Evolutionary conservation across 2,329 filamentous ascomycete species (phyloP), one percentile per base, ranked within the genome.

Genomic region (Aspergillus brunneoviolaceus): DNA sequence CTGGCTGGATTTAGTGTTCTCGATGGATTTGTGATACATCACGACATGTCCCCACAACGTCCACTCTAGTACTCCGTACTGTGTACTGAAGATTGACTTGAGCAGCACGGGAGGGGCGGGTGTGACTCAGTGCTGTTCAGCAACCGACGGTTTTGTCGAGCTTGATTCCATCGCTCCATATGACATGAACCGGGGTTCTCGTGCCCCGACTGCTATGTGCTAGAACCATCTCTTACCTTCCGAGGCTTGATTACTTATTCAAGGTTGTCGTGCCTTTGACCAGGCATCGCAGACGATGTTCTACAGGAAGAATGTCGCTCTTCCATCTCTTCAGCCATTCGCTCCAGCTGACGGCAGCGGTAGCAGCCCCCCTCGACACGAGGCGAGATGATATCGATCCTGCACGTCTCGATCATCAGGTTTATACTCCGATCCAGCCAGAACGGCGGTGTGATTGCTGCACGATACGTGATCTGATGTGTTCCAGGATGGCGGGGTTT

Each of bases 391-490:
- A 4, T 35, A 35, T 35, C 33, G 14, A 35, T 35, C 33, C 5
- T 35, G 33, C 33, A 35, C 12, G 33, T 35, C 33, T 35, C 33
- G 14, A 29, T 29, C 33, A 35, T 6, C 14, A 12, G 12, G 14
- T 29, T 12, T 12, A 25, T 33, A 11, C 21, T 49, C 39, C 35
- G 33, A 35, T 35, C 33, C 33, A 35, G 33, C 33, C 33, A 35
- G 29, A 51, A 3, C 50, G 50, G 60, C 57, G 57, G 57, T 62
- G 60, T 62, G 57, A 53, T 57, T 12, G 14, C 19, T 14, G 19
- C 23, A n/a, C 14, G 47, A 31, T 47, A 35, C 33, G 33, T 33
- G 29, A 11, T 25, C 31, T 54, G 27, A 5, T 16, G 10, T 33
- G 14, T 29, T 19, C 31, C 14, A 27, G 25, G 33, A 16, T 12